Conservation (phyloP, 2,329 filamentous ascomycete species). For the Daldinia sp. region DNA sequence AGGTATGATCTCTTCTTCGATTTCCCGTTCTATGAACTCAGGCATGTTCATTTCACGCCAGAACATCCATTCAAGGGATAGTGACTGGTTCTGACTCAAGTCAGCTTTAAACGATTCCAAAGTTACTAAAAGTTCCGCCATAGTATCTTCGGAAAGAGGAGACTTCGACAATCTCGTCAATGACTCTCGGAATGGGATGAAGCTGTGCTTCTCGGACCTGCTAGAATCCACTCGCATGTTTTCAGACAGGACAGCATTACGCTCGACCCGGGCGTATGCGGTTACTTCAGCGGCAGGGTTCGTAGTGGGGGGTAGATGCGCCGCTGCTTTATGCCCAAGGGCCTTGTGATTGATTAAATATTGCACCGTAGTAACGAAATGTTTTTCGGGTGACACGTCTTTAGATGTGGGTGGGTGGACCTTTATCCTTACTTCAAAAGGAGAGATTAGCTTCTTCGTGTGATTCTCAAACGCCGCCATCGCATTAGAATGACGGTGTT, state of each 20-base stretch:
- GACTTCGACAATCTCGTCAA: not conserved
- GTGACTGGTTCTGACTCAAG: slow-evolving; percentile 39
- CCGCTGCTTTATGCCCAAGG: slow-evolving; percentile 23
- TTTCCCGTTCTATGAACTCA: slow-evolving; percentile 49
- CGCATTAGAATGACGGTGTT: slow-evolving; percentile 16
- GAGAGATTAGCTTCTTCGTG: not conserved
- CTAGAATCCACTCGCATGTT: slow-evolving; percentile 16
- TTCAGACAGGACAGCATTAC: slow-evolving; percentile 7
- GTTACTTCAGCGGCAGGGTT: not conserved
- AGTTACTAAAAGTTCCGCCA: too few relatives aligned
- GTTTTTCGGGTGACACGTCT: not conserved
- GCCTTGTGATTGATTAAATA: slow-evolving; percentile 23
- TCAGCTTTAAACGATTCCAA: not conserved
- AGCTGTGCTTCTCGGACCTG: not conserved
- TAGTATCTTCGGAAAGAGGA: too few relatives aligned
- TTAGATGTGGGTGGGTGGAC: not conserved
- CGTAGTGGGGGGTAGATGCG: slow-evolving; percentile 16
- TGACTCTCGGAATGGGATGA: slow-evolving; percentile 17
- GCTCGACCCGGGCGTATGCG: slow-evolving; percentile 11
- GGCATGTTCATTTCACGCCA: slow-evolving; percentile 35
- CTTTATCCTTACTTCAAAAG: slow-evolving; percentile 22
- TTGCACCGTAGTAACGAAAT: not conserved
- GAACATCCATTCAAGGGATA: slow-evolving; percentile 48
- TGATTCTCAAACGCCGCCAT: slow-evolving; percentile 24
- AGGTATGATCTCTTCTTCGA: slow-evolving; percentile 50